Conservation (phyloP, 2,329 filamentous ascomycete genomes). For the Taxawa tesnikishii region DNA sequence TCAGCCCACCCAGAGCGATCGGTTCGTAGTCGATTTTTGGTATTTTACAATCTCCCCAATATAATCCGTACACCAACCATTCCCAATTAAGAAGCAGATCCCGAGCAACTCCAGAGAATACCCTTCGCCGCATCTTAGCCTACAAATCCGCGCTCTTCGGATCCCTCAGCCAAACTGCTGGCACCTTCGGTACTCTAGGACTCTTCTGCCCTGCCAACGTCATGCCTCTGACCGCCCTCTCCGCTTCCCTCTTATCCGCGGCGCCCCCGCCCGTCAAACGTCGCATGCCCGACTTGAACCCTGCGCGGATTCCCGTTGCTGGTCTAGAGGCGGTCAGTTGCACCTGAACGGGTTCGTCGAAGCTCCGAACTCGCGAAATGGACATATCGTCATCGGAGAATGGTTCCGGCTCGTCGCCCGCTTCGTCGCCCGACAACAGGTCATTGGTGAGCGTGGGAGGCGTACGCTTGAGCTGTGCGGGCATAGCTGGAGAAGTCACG, state of each 20-base stretch:
- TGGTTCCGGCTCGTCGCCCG: conserved; percentile 45
- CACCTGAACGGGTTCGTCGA: conserved; percentile 11
- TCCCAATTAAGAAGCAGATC: too few species aligned
- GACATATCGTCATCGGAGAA: conserved; percentile 65
- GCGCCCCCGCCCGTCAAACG: conserved; percentile 46
- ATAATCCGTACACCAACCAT: too few species aligned
- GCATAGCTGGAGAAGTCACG: conserved; percentile 63
- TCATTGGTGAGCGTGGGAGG: conserved; percentile 41
- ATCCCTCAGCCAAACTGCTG: conserved; percentile 27
- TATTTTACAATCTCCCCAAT: too few species aligned
- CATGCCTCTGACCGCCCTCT: conserved; percentile 23
- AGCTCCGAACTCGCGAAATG: conserved; percentile 28
- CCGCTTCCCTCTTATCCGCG: conserved; percentile 19
- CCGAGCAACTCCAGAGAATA: too few species aligned
- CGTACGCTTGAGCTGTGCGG: conserved; percentile 23
- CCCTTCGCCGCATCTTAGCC: too few species aligned
- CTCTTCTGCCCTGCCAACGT: conserved; percentile 21
- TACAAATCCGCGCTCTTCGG: conserved; percentile 18
- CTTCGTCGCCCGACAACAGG: conserved; percentile 65
- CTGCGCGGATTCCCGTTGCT: conserved; percentile 25
- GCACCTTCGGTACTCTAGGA: conserved; percentile 36
- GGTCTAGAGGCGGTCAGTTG: background rate
- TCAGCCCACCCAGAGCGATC: too few species aligned
- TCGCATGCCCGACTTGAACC: conserved; percentile 34
- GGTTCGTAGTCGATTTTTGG: too few species aligned